Percentiles rank a stretch among this genome's conserved stretches.
These are phyloP conservation scores for Babjeviella inositovora DNA, from an alignment of 805 yeast genomes.

Conservation along the genomic window DNA sequence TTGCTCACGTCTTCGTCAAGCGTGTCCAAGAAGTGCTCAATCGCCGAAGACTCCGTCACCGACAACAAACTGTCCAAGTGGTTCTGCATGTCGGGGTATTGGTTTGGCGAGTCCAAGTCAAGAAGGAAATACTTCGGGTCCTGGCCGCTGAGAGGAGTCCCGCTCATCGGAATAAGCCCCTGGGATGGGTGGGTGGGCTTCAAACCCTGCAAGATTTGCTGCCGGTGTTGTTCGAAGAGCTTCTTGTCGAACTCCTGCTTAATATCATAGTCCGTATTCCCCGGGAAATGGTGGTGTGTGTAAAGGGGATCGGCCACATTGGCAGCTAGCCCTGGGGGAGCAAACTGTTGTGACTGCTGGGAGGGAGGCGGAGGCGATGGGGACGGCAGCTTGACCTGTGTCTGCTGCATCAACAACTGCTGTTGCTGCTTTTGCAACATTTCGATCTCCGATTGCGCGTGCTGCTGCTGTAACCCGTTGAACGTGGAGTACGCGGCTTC, in stretches of 20 bases:
- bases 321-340: too few species aligned
- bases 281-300: conserved; percentile 1
- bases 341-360: not conserved
- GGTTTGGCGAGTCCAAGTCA: too few species aligned
- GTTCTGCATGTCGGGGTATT: too few species aligned
- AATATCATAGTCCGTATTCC: not conserved
- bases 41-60: too few species aligned
- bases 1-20: too few species aligned
- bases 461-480: conserved; percentile 17
- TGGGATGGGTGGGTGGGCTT: conserved; percentile 1
- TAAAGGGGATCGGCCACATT: not conserved
- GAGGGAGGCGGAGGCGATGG: not conserved
- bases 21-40: too few species aligned
- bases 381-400: conserved; percentile 4
- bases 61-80: too few species aligned
- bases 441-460: conserved; percentile 16
- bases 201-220: conserved; percentile 1
- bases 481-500: conserved; percentile 26
- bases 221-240: conserved; percentile 1
- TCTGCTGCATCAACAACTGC: too few species aligned
- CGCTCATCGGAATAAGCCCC: too few species aligned
- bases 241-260: not conserved
- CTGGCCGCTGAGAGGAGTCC: too few species aligned
- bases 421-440: conserved; percentile 19
- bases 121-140: too few species aligned